Percentiles rank a stretch among this genome's conserved stretches.
These are phyloP conservation scores for Groenewaldozyma salmanticensis DNA, from an alignment of 805 yeast species.

Conservation along the genomic window DNA sequence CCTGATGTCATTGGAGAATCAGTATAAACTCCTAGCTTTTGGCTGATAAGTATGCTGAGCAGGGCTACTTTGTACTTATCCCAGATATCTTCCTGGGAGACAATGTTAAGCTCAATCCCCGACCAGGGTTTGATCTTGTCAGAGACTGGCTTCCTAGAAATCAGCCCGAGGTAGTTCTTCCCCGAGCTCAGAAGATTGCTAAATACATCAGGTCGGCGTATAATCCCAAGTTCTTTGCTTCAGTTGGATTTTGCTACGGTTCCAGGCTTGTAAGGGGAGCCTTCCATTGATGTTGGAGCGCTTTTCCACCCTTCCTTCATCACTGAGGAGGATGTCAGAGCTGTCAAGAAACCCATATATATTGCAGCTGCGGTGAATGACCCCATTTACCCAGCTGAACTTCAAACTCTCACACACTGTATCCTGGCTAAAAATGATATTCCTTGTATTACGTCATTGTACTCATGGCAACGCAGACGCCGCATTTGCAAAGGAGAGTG, in stretches of 20 bases:
- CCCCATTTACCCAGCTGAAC: conserved; percentile 48
- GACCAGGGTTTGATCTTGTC: conserved; percentile 17
- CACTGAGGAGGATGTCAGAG: conserved; percentile 51
- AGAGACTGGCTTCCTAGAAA: conserved; percentile 56
- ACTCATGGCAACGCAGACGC: conserved; percentile 45
- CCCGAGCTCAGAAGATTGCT: conserved; percentile 1
- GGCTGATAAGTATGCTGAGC: conserved; percentile 43
- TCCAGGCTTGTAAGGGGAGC: conserved; percentile 35
- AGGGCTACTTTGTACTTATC: conserved; percentile 55
- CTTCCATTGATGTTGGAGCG: conserved; percentile 45
- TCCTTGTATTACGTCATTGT: conserved; percentile 51
- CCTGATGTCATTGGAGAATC: conserved; percentile 65
- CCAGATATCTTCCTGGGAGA: conserved; percentile 66
- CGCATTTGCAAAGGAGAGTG: conserved; percentile 59
- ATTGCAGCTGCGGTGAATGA: conserved; percentile 74
- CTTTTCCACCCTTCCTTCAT: conserved; percentile 80
- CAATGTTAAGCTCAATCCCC: conserved; percentile 32
- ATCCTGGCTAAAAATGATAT: conserved; percentile 45
- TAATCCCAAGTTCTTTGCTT: conserved; percentile 42
- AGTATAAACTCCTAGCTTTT: conserved; percentile 44
- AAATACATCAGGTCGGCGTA: conserved; percentile 35
- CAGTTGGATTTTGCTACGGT: conserved; percentile 79
- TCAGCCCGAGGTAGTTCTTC: conserved; percentile 15
- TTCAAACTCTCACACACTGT: conserved; percentile 52
- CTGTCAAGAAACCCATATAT: conserved; percentile 50